phyloP scores from a whole-genome alignment of 495 filamentous ascomycete genomes.

The Patellaria atrata region DNA sequence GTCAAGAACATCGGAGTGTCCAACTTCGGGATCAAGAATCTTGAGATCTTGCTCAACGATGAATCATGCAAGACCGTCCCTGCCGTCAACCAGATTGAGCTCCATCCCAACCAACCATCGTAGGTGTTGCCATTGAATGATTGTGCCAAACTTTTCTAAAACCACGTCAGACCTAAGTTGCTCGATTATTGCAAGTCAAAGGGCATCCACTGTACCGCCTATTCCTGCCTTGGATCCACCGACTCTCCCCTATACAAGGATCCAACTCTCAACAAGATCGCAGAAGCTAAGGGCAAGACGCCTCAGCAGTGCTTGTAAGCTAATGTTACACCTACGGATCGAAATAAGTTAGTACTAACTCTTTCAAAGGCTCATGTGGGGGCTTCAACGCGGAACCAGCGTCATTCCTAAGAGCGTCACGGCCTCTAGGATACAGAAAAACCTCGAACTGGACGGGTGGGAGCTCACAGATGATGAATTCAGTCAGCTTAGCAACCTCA shows the following conservation, averaged over 20 bases:
- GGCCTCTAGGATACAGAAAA: slow-evolving; percentile 23
- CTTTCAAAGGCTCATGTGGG: slow-evolving; percentile 30
- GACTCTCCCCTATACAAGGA: slow-evolving; percentile 29
- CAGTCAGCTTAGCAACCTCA: slow-evolving; percentile 21
- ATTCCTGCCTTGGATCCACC: slow-evolving; percentile 29
- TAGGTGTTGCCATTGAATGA: background rate
- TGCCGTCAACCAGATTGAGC: slow-evolving; percentile 80
- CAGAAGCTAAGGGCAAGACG: slow-evolving; percentile 25
- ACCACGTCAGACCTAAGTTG: slow-evolving; percentile 62
- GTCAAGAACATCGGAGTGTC: slow-evolving; percentile 58
- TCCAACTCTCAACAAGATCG: slow-evolving; percentile 23
- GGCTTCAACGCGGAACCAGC: slow-evolving; percentile 28
- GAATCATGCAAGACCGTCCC: slow-evolving; percentile 49
- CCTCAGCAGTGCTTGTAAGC: slow-evolving; percentile 25
- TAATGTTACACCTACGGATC: too few relatives aligned
- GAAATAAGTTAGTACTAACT: too few relatives aligned
- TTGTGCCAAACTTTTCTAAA: background rate
- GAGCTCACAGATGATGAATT: slow-evolving; percentile 27
- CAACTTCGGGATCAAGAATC: slow-evolving; percentile 48
- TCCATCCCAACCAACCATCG: slow-evolving; percentile 22
- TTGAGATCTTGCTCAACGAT: slow-evolving; percentile 40
- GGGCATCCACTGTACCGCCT: slow-evolving; percentile 30
- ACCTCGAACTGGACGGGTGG: slow-evolving; percentile 30
- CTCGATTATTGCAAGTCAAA: slow-evolving; percentile 44
- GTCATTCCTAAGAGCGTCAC: slow-evolving; percentile 32